Percentiles rank a stretch among this genome's conserved stretches.
phyloP scores from a whole-genome alignment of 169 alveolate genomes.

The Babesia caballi region DNA sequence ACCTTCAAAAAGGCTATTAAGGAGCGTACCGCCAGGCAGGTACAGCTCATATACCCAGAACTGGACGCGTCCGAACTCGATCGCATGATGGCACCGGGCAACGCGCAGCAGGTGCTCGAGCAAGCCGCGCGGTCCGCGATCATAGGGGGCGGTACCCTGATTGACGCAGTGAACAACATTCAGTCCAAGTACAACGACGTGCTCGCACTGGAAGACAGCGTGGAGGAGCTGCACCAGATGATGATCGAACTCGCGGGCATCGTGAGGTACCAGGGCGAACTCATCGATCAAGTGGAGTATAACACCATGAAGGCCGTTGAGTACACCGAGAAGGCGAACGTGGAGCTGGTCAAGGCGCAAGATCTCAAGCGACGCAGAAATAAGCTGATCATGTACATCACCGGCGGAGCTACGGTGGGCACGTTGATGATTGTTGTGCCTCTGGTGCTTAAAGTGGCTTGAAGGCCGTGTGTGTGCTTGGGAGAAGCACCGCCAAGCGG shows the following conservation, averaged over 20 bases:
- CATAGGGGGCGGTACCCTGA: constrained; percentile 58
- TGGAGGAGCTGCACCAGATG: constrained; percentile 81
- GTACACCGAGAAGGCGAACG: constrained; percentile 75
- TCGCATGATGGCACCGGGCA: constrained; percentile 15
- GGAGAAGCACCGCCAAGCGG: too few relatives aligned
- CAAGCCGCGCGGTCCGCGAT: constrained; percentile 46
- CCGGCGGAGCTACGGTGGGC: constrained; percentile 44
- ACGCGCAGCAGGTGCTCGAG: constrained; percentile 38
- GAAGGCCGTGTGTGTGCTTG: too few relatives aligned
- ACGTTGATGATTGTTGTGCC: constrained; percentile 48
- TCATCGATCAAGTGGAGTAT: constrained; percentile 79
- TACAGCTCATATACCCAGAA: constrained; percentile 60
- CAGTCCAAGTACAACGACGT: constrained; percentile 83
- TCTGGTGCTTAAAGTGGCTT: constrained; percentile 36
- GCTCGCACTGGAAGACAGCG: constrained; percentile 77
- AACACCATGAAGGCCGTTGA: constrained; percentile 74
- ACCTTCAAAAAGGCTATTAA: constrained; percentile 47
- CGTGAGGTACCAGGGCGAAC: constrained; percentile 81
- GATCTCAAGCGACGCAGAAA: constrained; percentile 46
- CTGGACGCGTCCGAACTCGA: constrained; percentile 38
- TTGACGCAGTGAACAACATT: constrained; percentile 77
- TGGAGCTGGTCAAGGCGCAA: constrained; percentile 66
- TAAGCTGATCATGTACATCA: constrained; percentile 65
- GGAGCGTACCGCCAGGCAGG: constrained; percentile 57
- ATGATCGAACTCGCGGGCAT: constrained; percentile 82